Conservation (phyloP, 2,329 filamentous ascomycete species). For the Zymoseptoria ardabiliae region DNA sequence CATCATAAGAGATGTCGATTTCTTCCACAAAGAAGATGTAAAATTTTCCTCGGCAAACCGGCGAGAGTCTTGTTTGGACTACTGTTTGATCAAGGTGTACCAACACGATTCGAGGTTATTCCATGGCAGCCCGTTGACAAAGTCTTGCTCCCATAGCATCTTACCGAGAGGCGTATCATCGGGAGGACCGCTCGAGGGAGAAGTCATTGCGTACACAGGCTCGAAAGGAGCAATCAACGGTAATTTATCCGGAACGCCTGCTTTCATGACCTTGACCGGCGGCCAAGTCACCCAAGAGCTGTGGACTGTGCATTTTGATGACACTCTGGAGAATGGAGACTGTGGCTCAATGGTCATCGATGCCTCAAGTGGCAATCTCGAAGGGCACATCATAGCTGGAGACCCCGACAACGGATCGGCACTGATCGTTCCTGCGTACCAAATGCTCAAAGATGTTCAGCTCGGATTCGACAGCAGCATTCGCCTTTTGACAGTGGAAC, state of each 20-base stretch:
- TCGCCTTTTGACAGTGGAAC: not conserved
- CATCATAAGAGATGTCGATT: not conserved
- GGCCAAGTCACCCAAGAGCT: conserved; percentile 2
- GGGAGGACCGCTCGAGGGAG: not conserved
- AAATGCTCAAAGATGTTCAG: conserved; percentile 4
- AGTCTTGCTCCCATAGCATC: not conserved
- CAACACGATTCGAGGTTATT: not conserved
- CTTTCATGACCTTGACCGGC: not conserved
- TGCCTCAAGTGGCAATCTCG: not conserved
- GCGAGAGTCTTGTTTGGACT: not conserved
- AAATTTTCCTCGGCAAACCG: not conserved
- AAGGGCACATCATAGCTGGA: conserved; percentile 6
- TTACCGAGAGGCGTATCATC: not conserved
- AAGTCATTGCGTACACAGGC: conserved; percentile 3
- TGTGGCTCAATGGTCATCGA: conserved; percentile 5
- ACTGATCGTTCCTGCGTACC: conserved; percentile 5
- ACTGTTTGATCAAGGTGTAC: conserved; percentile 1
- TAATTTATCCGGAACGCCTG: not conserved
- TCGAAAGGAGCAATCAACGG: conserved; percentile 1
- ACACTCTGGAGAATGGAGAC: conserved; percentile 1
- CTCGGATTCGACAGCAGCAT: not conserved
- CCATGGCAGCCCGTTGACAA: not conserved
- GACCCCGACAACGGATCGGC: not conserved
- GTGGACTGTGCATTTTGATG: conserved; percentile 4
- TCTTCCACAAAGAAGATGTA: conserved; percentile 3